Evolutionary conservation across 148 eudicot genomes (phyloP).

Genomic region (Silene conica): DNA sequence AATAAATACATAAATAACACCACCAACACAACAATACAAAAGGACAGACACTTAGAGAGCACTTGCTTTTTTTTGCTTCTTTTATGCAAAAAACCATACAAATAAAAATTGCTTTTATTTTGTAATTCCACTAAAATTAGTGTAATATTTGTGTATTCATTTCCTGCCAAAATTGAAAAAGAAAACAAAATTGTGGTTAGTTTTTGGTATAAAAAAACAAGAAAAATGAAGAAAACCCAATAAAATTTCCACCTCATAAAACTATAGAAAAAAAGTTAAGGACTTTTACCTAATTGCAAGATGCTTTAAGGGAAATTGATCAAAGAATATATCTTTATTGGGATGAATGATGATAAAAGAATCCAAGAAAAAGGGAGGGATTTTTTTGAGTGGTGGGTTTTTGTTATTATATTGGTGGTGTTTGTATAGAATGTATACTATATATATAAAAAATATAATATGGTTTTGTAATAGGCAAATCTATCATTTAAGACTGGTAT

Average conservation of each 20-base stretch:
- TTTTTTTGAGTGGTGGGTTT: conserved; percentile 20
- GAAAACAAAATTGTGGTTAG: neutral
- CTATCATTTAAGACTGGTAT: too few species aligned
- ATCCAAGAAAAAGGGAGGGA: conserved; percentile 29
- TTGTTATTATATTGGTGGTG: conserved; percentile 19
- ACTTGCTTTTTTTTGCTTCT: conserved; percentile 16
- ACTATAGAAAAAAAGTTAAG: neutral
- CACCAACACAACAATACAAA: conserved; percentile 4
- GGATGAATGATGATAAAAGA: conserved; percentile 23
- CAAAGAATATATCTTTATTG: conserved; percentile 21
- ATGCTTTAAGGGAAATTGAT: conserved; percentile 12
- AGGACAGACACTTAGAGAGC: conserved; percentile 7
- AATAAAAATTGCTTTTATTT: conserved; percentile 21
- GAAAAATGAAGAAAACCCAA: conserved; percentile 1
- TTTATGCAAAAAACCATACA: conserved; percentile 10
- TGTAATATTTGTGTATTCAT: conserved; percentile 17
- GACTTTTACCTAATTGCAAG: conserved; percentile 23
- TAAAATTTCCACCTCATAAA: conserved; percentile 21
- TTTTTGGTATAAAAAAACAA: conserved; percentile 17
- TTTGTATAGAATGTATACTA: conserved; percentile 7
- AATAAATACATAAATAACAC: neutral
- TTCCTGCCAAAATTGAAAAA: conserved; percentile 16
- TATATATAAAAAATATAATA: neutral
- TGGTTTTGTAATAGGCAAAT: too few species aligned
- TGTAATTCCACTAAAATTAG: conserved; percentile 23